A percentile compares a stretch with the other conserved stretches of the same genome.
Evolutionary conservation across 371 early-diverging fungal species (phyloP).

Genomic region (Mucor circinelloides): DNA sequence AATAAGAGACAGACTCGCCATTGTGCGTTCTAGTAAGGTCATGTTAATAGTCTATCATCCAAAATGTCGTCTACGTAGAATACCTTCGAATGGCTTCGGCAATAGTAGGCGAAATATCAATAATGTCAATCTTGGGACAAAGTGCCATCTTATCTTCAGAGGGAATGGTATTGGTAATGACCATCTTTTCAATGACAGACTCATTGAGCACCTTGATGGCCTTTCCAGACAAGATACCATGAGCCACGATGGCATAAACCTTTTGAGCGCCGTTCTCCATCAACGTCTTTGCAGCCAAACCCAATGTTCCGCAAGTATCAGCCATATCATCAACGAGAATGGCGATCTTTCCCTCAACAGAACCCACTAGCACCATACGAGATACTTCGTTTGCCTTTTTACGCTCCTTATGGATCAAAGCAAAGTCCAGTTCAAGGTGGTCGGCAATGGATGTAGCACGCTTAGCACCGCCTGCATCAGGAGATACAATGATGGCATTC

Average conservation of each 20-base stretch:
- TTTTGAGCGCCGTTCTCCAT: slow-evolving; percentile 90
- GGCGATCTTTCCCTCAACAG: slow-evolving; percentile 88
- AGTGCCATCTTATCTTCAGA: slow-evolving; percentile 83
- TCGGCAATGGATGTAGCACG: slow-evolving; percentile 97
- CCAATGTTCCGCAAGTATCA: slow-evolving; percentile 96
- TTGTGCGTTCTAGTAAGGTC: slow-evolving; percentile 78
- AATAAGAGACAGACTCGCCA: slow-evolving; percentile 90
- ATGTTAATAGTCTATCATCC: background rate
- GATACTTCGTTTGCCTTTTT: slow-evolving; percentile 94
- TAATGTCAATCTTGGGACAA: slow-evolving; percentile 90
- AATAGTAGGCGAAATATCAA: slow-evolving; percentile 92
- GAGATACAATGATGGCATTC: slow-evolving; percentile 92
- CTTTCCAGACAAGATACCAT: slow-evolving; percentile 92
- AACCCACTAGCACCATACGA: slow-evolving; percentile 96
- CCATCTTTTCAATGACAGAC: slow-evolving; percentile 80
- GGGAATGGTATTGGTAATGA: slow-evolving; percentile 95
- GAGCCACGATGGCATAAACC: slow-evolving; percentile 96
- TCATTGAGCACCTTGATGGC: slow-evolving; percentile 90
- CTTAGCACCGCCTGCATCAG: slow-evolving; percentile 98
- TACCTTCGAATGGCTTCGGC: slow-evolving; percentile 89
- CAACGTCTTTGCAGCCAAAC: slow-evolving; percentile 89
- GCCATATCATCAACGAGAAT: slow-evolving; percentile 98
- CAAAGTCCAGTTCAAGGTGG: slow-evolving; percentile 93
- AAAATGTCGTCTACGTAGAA: background rate
- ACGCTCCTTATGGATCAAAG: slow-evolving; percentile 98